These are phyloP conservation scores for Hsuehochloa calcarea DNA, from an alignment of 176 grass and related monocot genomes.

Conservation along the genomic window DNA sequence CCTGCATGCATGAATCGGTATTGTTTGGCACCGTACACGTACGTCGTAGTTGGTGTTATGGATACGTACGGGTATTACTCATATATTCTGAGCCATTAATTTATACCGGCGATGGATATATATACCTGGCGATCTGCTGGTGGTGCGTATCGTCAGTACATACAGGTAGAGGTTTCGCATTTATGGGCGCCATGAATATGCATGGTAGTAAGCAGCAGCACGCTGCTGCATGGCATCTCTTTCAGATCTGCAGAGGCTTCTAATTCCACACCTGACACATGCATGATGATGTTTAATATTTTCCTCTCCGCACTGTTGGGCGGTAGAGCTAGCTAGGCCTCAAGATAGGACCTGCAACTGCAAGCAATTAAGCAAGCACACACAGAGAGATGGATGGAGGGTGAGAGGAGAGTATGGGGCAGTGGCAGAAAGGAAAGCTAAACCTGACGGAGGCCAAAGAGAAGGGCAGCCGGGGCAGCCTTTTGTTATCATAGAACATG, in stretches of 20 bases:
- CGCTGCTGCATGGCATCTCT: constrained; percentile 43
- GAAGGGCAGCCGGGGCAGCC: constrained; percentile 29
- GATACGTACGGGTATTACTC: neutral
- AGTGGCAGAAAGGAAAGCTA: constrained; percentile 5
- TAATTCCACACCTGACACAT: constrained; percentile 52
- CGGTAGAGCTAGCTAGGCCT: neutral
- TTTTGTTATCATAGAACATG: constrained; percentile 49
- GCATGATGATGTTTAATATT: constrained; percentile 44
- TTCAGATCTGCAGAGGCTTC: constrained; percentile 43
- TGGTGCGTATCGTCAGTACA: neutral
- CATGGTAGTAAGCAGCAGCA: constrained; percentile 23
- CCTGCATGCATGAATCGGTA: neutral
- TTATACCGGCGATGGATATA: neutral
- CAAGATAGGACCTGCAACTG: neutral
- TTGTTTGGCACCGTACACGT: neutral
- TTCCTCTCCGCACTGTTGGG: neutral
- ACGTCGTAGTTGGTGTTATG: neutral
- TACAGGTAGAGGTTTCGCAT: neutral
- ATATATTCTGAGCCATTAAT: neutral
- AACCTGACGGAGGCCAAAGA: constrained; percentile 41
- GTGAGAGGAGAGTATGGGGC: neutral
- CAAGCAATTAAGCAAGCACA: neutral
- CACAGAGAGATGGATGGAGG: neutral
- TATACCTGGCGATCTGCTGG: neutral
- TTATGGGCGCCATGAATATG: constrained; percentile 32